These are phyloP conservation scores for Petunia hybrid DNA, from an alignment of 305 asterid genomes.

Conservation along the genomic window DNA sequence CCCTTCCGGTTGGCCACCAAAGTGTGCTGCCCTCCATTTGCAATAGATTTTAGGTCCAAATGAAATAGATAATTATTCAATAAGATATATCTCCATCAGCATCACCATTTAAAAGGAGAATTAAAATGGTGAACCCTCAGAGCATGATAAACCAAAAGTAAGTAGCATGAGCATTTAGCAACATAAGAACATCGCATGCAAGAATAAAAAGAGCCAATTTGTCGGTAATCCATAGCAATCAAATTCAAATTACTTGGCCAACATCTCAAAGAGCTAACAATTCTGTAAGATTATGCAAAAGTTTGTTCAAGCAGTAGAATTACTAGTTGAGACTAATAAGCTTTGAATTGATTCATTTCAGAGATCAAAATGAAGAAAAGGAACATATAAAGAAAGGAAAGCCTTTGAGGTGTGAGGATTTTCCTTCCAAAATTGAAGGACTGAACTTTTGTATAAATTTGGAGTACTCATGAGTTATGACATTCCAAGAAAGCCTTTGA, in stretches of 20 bases:
- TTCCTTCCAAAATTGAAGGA: neutral
- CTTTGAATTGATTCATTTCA: neutral
- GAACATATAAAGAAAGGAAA: neutral
- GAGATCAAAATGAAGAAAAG: neutral
- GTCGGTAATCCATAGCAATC: neutral
- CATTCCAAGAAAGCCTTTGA: neutral
- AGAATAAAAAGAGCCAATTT: neutral
- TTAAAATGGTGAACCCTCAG: neutral
- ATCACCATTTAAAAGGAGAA: slow-evolving; percentile 35
- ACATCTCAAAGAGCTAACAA: slow-evolving; percentile 1
- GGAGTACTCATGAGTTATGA: neutral
- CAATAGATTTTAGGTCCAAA: slow-evolving; percentile 38
- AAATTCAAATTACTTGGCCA: neutral
- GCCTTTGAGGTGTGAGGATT: neutral
- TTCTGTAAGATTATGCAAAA: neutral
- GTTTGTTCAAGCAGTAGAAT: neutral
- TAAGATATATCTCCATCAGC: neutral
- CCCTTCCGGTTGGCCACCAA: slow-evolving; percentile 98
- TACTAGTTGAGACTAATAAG: slow-evolving; percentile 3
- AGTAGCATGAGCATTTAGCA: neutral
- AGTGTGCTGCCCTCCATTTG: slow-evolving; percentile 62
- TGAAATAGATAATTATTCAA: neutral
- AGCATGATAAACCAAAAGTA: slow-evolving; percentile 19
- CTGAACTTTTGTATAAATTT: neutral
- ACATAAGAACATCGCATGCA: slow-evolving; percentile 7